phyloP scores from a whole-genome alignment of 2,329 filamentous ascomycete genomes.

The Paraphoma sp. region DNA sequence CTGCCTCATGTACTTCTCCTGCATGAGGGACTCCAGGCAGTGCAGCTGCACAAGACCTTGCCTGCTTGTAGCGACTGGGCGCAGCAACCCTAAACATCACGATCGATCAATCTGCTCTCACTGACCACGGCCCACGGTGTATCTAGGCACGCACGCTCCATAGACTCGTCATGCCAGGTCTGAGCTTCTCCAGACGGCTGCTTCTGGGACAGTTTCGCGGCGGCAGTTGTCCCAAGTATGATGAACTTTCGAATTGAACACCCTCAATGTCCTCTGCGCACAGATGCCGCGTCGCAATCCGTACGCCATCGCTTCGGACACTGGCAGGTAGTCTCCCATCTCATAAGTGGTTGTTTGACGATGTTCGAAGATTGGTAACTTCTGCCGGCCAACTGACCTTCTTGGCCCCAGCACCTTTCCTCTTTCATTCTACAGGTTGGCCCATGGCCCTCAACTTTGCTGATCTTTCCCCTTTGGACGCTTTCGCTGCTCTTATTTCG shows the following conservation, averaged over 20 bases:
- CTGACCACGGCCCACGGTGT: too few relatives aligned
- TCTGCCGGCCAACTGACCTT: background rate
- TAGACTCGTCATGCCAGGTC: too few relatives aligned
- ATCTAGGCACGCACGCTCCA: too few relatives aligned
- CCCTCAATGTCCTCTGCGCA: background rate
- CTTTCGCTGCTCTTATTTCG: background rate
- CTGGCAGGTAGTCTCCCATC: too few relatives aligned
- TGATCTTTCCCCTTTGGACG: background rate
- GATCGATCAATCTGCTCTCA: background rate
- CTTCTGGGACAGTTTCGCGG: too few relatives aligned
- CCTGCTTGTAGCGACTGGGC: background rate
- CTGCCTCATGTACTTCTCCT: conserved; percentile 5
- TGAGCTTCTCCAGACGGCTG: too few relatives aligned
- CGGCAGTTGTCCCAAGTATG: background rate
- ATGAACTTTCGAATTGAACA: background rate
- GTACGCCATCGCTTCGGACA: background rate
- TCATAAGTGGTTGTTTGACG: too few relatives aligned
- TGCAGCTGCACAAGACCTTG: conserved; percentile 3
- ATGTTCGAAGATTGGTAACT: background rate
- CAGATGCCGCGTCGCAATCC: background rate
- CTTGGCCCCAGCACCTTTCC: conserved; percentile 2
- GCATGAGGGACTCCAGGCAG: conserved; percentile 11
- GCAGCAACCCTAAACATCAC: background rate
- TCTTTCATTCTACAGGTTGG: background rate
- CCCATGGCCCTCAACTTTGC: background rate